phyloP scores from a whole-genome alignment of 805 yeast species.

The Candida sakaeoensis region DNA sequence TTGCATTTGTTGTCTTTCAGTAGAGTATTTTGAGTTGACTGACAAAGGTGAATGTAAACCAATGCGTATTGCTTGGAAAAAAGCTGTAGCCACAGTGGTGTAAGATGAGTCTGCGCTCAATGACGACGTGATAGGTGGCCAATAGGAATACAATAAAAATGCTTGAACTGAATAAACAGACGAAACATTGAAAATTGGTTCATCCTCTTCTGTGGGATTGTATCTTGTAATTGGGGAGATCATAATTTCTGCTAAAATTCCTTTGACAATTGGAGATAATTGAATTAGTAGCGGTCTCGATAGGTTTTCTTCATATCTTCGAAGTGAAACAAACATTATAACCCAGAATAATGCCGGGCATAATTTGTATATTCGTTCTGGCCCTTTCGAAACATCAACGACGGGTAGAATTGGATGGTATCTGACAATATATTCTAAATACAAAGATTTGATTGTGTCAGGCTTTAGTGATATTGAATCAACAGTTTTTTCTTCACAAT shows the following conservation, averaged over 20 bases:
- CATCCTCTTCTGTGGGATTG: constrained; percentile 73
- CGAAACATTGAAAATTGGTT: constrained; percentile 81
- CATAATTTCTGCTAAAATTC: constrained; percentile 79
- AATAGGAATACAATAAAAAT: constrained; percentile 76
- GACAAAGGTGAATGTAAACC: constrained; percentile 71
- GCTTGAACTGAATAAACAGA: constrained; percentile 95
- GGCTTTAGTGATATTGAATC: constrained; percentile 65
- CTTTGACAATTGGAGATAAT: constrained; percentile 67
- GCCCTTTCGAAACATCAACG: constrained; percentile 77
- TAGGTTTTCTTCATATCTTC: constrained; percentile 49
- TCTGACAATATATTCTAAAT: constrained; percentile 62
- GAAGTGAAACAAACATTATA: constrained; percentile 75
- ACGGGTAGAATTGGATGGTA: constrained; percentile 88
- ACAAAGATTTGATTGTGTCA: constrained; percentile 59
- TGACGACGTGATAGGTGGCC: constrained; percentile 97
- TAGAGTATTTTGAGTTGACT: background rate
- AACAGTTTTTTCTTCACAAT: constrained; percentile 64
- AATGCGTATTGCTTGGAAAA: constrained; percentile 87
- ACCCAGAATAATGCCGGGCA: constrained; percentile 96
- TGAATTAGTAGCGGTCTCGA: constrained; percentile 47
- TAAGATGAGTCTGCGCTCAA: constrained; percentile 93
- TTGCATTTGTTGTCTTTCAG: constrained; percentile 38
- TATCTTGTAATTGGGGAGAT: constrained; percentile 87
- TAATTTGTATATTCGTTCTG: constrained; percentile 70
- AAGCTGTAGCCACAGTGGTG: constrained; percentile 91